Evolutionary conservation across 805 yeast species (phyloP).

Genomic region (Yamadazyma sp.): DNA sequence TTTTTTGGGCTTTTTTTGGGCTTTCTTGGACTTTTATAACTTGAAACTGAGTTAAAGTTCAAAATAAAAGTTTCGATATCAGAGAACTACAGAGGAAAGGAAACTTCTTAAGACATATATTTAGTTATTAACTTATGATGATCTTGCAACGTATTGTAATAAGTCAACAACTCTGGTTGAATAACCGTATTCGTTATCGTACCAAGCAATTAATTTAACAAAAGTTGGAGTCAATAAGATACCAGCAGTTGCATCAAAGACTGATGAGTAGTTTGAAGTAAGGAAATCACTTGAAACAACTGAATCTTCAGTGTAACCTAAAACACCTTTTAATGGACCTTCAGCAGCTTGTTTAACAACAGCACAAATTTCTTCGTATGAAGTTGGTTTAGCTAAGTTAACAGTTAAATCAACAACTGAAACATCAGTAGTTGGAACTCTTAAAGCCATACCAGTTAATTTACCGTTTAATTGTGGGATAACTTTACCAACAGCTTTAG

Average conservation of each 20-base stretch:
- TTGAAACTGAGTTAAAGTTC: too few relatives aligned
- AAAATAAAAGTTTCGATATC: too few relatives aligned
- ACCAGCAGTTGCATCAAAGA: slow-evolving; percentile 34
- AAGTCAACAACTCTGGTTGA: slow-evolving; percentile 36
- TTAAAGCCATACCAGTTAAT: slow-evolving; percentile 35
- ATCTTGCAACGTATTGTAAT: slow-evolving; percentile 37
- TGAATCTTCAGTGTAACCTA: slow-evolving; percentile 34
- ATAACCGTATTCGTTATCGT: slow-evolving; percentile 36
- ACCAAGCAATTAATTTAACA: slow-evolving; percentile 35
- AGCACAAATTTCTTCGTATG: slow-evolving; percentile 32
- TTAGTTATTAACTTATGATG: too few relatives aligned
- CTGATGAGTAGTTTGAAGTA: slow-evolving; percentile 27
- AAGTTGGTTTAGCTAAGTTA: slow-evolving; percentile 27
- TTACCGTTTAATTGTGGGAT: slow-evolving; percentile 35
- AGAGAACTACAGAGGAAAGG: too few relatives aligned
- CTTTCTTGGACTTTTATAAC: too few relatives aligned
- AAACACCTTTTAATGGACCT: slow-evolving; percentile 32
- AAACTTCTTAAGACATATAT: too few relatives aligned
- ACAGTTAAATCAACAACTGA: slow-evolving; percentile 36
- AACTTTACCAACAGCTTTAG: slow-evolving; percentile 37
- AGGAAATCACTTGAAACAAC: slow-evolving; percentile 34
- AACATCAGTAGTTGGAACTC: slow-evolving; percentile 36
- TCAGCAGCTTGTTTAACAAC: slow-evolving; percentile 30
- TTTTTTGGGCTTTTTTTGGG: too few relatives aligned
- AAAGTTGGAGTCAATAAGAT: slow-evolving; percentile 34